Evolutionary conservation across 352 stramenopile species (phyloP).

Genomic region (Blastocystis sp.): DNA sequence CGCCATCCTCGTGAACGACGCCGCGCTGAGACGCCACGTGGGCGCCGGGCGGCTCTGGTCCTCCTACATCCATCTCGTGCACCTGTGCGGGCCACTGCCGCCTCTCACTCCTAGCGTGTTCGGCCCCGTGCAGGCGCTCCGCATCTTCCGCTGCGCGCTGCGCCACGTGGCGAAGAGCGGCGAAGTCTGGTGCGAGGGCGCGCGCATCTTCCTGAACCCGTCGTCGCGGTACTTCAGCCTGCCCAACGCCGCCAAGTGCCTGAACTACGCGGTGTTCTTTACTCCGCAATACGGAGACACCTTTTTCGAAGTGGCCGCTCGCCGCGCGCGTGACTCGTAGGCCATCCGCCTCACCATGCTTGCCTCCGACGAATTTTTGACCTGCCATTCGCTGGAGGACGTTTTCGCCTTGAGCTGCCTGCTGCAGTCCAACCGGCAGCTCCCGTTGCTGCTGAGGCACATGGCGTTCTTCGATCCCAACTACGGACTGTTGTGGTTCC

Average conservation of each 20-base stretch:
- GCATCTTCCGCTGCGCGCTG: background rate
- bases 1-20: slow-evolving; percentile 4
- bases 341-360: slow-evolving; percentile 66
- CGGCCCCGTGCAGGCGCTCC: slow-evolving; percentile 23
- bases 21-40: background rate
- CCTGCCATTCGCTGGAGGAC: background rate
- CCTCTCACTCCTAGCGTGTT: slow-evolving; percentile 58
- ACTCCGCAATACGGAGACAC: slow-evolving; percentile 62
- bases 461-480: slow-evolving; percentile 82
- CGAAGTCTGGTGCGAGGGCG: slow-evolving; percentile 64
- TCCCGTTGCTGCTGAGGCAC: slow-evolving; percentile 71
- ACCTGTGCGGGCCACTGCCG: background rate
- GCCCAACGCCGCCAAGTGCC: slow-evolving; percentile 1
- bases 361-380: slow-evolving; percentile 65
- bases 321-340: slow-evolving; percentile 11
- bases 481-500: slow-evolving; percentile 84
- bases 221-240: background rate
- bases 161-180: slow-evolving; percentile 45
- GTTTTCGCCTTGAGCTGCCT: slow-evolving; percentile 5
- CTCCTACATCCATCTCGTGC: slow-evolving; percentile 45
- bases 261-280: slow-evolving; percentile 64
- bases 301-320: slow-evolving; percentile 23
- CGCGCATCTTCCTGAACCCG: slow-evolving; percentile 46
- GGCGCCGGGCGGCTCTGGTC: slow-evolving; percentile 42
- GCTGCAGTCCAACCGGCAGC: background rate